Base-by-base conservation (phyloP, 306 rosid species). In the Crotalaria pallida region DNA sequence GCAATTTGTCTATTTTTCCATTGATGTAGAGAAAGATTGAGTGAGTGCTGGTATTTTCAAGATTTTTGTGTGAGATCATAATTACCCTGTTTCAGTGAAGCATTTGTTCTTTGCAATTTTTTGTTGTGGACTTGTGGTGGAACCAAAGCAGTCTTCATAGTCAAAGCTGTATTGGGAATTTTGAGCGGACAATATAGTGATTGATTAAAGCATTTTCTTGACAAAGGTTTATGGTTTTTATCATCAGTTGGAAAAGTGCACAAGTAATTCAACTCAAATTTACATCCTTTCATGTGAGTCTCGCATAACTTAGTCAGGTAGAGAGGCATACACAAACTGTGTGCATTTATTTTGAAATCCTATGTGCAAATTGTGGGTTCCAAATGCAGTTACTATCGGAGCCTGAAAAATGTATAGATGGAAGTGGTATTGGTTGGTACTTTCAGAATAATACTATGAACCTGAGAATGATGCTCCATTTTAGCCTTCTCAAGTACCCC, bases 11-110 rank as follows among this genome's bases (percentile, higher is more conserved):
- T 76, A 67, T 80, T 80, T 73, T 73, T 60, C 72, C 62, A 22
- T 73, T 10, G 74, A 19, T 80, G 79, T 76, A 79, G 96, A 84
- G 88, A 78, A 62, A 65, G 76, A 65, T 73, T 79, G 80, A 67
- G 80, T 64, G 90, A 81, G 91, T 89, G 92, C 56, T 79, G 73
- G 65, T 77, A 84, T 92, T 84, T 81, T 84, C 58, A 77, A 65
- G 67, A 26, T 78, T 83, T 58, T 48, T 73, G 29, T 68, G 76
- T 55, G 82, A 81, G 75, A 74, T 68, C 67, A 73, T 57, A 80
- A 79, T 69, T 26, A 40, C 57, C 72, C 60, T 73, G 57, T 66
- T 82, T 31, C 40, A 45, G 50, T 74, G 70, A 56, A 73, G 55
- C 67, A 27, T 77, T 56, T 77, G 52, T 73, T 57, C 77, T 73